Conservation (phyloP, 768 basidiomycete species). For the Phaeotremella fagi region DNA sequence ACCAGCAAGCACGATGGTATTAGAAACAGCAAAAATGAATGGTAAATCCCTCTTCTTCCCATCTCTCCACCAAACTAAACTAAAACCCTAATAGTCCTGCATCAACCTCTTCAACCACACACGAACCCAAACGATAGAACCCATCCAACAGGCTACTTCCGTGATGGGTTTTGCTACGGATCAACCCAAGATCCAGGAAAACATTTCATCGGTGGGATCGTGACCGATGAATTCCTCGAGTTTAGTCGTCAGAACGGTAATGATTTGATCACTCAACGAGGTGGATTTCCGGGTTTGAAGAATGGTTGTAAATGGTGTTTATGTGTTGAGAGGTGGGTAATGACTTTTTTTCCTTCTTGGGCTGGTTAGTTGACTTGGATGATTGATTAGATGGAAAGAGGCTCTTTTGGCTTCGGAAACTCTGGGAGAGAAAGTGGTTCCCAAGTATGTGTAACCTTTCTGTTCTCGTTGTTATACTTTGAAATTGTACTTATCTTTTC, state of each 20-base stretch:
- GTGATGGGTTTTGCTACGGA: constrained; percentile 42
- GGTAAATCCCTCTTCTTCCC: constrained; percentile 13
- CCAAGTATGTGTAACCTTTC: constrained; percentile 17
- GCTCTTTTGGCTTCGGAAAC: constrained; percentile 35
- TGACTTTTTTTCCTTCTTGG: too few species aligned
- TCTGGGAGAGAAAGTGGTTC: constrained; percentile 34
- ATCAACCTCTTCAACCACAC: constrained; percentile 32
- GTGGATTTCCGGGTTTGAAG: constrained; percentile 38
- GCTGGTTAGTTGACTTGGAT: not conserved
- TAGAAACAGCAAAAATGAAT: constrained; percentile 30
- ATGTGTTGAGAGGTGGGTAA: constrained; percentile 42
- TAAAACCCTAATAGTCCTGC: constrained; percentile 20
- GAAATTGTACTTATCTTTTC: not conserved
- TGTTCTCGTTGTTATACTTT: too few species aligned
- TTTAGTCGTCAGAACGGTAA: constrained; percentile 44
- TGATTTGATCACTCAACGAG: constrained; percentile 41
- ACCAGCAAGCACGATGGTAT: constrained; percentile 31
- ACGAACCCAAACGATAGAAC: constrained; percentile 29
- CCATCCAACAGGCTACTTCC: constrained; percentile 35
- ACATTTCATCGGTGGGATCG: constrained; percentile 43
- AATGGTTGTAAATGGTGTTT: constrained; percentile 48
- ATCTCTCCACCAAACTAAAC: too few species aligned
- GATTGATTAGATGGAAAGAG: constrained; percentile 43
- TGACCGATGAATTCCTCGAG: constrained; percentile 42
- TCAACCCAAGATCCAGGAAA: constrained; percentile 33